Evolutionary conservation across 2,329 filamentous ascomycete genomes (phyloP).

Genomic region (Coccinonectria pachysandricola): DNA sequence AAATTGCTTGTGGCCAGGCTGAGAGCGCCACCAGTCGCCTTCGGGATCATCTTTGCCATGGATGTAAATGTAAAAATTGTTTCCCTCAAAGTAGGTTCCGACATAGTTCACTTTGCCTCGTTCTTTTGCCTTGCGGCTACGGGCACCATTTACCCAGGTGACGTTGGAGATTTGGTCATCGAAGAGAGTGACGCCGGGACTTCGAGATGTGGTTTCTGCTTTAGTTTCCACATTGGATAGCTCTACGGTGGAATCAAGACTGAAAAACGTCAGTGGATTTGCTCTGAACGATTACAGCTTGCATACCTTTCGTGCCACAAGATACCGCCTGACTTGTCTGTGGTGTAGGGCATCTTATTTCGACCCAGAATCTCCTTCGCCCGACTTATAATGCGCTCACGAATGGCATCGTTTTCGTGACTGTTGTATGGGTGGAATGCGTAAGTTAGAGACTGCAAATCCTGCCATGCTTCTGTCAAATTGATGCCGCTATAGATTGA

Average conservation of each 20-base stretch:
- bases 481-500: constrained; percentile 54
- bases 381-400: constrained; percentile 62
- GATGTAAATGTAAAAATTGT: constrained; percentile 86
- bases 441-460: constrained; percentile 65
- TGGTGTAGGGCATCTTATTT: constrained; percentile 42
- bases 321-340: constrained; percentile 26
- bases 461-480: constrained; percentile 75
- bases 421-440: constrained; percentile 86
- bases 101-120: constrained; percentile 19
- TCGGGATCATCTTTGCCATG: constrained; percentile 66
- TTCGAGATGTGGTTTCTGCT: too few species aligned
- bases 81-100: constrained; percentile 79
- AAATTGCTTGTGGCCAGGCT: constrained; percentile 30
- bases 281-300: too few species aligned
- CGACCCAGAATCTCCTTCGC: constrained; percentile 58
- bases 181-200: constrained; percentile 52
- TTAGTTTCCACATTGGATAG: too few species aligned
- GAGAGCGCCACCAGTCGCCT: constrained; percentile 61
- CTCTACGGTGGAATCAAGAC: constrained; percentile 1
- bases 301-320: constrained; percentile 19
- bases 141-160: constrained; percentile 41
- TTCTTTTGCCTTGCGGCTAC: constrained; percentile 8
- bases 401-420: constrained; percentile 68
- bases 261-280: too few species aligned
- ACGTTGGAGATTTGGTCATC: constrained; percentile 72